Evolutionary conservation across 2,329 filamentous ascomycete genomes (phyloP).

Genomic region (Sporothrix schenckii): DNA sequence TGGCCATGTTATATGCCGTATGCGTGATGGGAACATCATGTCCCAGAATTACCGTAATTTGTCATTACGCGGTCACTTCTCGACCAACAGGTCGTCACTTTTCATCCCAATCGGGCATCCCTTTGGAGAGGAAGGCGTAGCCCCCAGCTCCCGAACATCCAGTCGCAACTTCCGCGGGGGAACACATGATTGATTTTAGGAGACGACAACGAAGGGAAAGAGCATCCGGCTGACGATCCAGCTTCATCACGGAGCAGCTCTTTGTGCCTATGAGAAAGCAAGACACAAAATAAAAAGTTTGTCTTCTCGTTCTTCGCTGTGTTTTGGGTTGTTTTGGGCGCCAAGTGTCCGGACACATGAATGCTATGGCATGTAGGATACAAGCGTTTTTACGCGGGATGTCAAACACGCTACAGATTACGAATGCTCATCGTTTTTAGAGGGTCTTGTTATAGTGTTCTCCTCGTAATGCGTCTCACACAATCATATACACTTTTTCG

Average conservation of each 20-base stretch:
- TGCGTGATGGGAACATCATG: no score
- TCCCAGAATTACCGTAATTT: no score
- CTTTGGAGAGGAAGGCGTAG: background rate
- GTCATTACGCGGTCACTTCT: no score
- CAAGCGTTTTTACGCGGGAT: no score
- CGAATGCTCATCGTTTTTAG: no score
- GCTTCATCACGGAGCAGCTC: background rate
- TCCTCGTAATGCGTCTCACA: background rate
- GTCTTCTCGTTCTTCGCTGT: background rate
- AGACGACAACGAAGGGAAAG: background rate
- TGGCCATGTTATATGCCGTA: no score
- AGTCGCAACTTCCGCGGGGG: background rate
- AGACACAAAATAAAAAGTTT: background rate
- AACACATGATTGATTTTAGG: background rate
- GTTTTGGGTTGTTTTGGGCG: background rate
- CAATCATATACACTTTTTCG: no score
- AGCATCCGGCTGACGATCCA: background rate
- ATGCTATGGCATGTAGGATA: background rate
- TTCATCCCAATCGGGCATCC: constrained; percentile 8
- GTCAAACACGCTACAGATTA: no score
- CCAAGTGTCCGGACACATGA: background rate
- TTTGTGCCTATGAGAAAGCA: background rate
- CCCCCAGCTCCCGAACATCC: background rate
- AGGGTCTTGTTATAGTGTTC: background rate
- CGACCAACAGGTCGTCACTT: background rate